Conservation (phyloP, 1,139 yeast genomes). For the Scheffersomyces insectosa region DNA sequence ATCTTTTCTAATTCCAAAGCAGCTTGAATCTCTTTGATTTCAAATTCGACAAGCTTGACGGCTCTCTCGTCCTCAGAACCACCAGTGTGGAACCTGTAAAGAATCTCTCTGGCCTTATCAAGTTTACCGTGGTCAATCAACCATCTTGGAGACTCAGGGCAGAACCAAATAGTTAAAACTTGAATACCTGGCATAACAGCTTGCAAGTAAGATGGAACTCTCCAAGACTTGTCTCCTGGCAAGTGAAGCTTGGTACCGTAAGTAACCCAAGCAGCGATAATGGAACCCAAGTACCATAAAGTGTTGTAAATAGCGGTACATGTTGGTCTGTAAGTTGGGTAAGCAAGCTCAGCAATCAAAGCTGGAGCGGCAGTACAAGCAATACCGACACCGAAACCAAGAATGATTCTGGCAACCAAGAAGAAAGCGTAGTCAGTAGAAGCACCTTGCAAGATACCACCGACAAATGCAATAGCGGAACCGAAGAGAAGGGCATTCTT, state of each 20-base stretch:
- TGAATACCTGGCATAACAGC: conserved; percentile 32
- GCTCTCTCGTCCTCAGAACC: conserved; percentile 29
- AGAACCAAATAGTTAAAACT: conserved; percentile 31
- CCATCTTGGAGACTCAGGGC: conserved; percentile 63
- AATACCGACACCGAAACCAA: conserved; percentile 44
- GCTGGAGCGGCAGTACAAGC: conserved; percentile 41
- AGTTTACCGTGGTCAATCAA: conserved; percentile 39
- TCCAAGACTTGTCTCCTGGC: conserved; percentile 36
- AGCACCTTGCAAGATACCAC: conserved; percentile 39
- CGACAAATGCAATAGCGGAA: conserved; percentile 10
- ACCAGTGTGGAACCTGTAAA: conserved; percentile 45
- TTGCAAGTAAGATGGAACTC: conserved; percentile 49
- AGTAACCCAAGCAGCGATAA: conserved; percentile 56
- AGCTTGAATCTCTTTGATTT: conserved; percentile 45
- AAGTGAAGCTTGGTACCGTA: conserved; percentile 43
- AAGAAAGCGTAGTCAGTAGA: conserved; percentile 37
- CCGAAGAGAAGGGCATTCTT: conserved; percentile 16
- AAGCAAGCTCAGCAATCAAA: conserved; percentile 43
- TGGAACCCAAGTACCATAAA: conserved; percentile 45
- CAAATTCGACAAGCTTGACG: conserved; percentile 40
- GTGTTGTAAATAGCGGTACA: conserved; percentile 51
- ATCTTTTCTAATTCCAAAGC: conserved; percentile 37
- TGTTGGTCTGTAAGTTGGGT: conserved; percentile 49
- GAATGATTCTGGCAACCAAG: conserved; percentile 35
- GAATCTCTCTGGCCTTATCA: conserved; percentile 35